A percentile compares a stretch with the other conserved stretches of the same genome.
Conservation (phyloP, 139 green algal genomes). For the Zygnema circumcarinatum region DNA sequence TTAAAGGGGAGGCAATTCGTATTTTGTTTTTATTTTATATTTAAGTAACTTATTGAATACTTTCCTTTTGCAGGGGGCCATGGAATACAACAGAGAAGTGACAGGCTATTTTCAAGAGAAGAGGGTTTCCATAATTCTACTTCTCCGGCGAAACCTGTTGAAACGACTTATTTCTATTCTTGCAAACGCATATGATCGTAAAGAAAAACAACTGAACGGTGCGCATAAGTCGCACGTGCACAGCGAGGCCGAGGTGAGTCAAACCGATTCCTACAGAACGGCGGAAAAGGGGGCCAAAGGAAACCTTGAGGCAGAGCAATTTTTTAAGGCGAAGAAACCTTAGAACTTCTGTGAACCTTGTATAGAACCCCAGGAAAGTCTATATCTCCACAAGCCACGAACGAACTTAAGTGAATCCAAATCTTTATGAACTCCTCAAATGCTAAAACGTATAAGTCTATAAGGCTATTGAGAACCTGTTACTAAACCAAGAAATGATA, state of each 20-base stretch:
- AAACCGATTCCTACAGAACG: background rate
- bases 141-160: constrained; percentile 39
- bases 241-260: constrained; percentile 40
- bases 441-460: no score
- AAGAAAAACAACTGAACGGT: constrained; percentile 10
- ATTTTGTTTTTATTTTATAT: no score
- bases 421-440: no score
- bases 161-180: constrained; percentile 52
- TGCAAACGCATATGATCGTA: constrained; percentile 48
- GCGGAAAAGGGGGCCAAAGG: background rate
- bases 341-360: no score
- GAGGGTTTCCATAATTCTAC: constrained; percentile 41
- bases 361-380: no score
- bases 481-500: no score
- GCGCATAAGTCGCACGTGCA: constrained; percentile 49
- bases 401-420: no score
- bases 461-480: no score
- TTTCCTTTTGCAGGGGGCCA: constrained; percentile 40
- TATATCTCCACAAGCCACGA: no score
- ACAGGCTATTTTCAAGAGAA: constrained; percentile 34
- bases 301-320: background rate
- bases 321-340: no score
- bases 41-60: no score
- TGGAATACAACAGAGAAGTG: constrained; percentile 42
- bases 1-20: no score